Evolutionary conservation across 768 basidiomycete species (phyloP).

Genomic region (Mycena crocata): DNA sequence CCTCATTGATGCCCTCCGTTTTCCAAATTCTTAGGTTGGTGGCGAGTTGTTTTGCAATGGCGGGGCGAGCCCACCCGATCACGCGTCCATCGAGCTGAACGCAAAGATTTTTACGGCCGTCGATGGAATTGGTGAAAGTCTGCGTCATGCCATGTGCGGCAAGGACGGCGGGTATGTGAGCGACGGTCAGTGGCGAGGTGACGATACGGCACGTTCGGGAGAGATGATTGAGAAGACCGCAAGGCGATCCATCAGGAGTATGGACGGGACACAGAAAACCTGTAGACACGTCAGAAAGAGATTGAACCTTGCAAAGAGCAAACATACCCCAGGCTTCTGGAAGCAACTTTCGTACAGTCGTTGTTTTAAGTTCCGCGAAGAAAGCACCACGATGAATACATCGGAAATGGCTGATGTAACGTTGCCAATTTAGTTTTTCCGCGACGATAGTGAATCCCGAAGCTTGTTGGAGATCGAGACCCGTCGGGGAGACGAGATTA

Average conservation of each 20-base stretch:
- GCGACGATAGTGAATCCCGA: conserved; percentile 99
- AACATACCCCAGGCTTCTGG: conserved; percentile 96
- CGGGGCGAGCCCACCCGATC: conserved; percentile 91
- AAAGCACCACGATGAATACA: conserved; percentile 99
- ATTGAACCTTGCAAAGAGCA: neutral
- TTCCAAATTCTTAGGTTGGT: conserved; percentile 92
- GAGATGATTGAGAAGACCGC: conserved; percentile 96
- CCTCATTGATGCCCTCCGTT: conserved; percentile 82
- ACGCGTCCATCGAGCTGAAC: conserved; percentile 96
- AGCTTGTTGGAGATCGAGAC: conserved; percentile 96
- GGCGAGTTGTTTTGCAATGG: conserved; percentile 84
- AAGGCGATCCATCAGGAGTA: conserved; percentile 97
- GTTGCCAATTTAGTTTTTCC: conserved; percentile 98
- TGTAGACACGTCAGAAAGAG: conserved; percentile 43
- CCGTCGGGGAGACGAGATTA: conserved; percentile 93
- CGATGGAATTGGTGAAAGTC: conserved; percentile 80
- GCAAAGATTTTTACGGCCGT: conserved; percentile 84
- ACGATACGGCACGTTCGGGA: conserved; percentile 93
- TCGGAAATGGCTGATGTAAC: conserved; percentile 98
- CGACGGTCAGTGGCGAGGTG: conserved; percentile 77
- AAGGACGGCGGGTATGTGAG: conserved; percentile 86
- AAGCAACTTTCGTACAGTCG: conserved; percentile 93
- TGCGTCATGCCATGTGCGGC: conserved; percentile 95
- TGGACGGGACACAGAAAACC: conserved; percentile 99
- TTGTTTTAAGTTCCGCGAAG: conserved; percentile 98